Percentiles rank a stretch among this genome's conserved stretches.
Evolutionary conservation across 345 rosid species (phyloP).

Genomic region (Aquilaria sinensis): DNA sequence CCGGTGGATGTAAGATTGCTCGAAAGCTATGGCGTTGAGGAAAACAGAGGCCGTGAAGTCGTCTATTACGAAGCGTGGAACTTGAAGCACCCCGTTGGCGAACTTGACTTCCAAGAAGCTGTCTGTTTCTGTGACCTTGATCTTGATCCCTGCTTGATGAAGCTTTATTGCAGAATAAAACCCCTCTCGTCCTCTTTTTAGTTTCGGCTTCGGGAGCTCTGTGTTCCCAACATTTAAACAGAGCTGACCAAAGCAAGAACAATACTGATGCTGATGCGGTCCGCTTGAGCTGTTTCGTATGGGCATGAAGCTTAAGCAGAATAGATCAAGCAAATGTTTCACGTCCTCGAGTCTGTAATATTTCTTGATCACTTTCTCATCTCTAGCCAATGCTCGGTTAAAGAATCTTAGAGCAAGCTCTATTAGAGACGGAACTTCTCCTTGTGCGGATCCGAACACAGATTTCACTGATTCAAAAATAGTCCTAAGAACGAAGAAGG

Average conservation of each 20-base stretch:
- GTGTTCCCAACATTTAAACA: not conserved
- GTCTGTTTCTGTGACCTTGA: constrained; percentile 22
- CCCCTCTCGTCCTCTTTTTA: not conserved
- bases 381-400: constrained; percentile 27
- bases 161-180: constrained; percentile 38
- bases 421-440: constrained; percentile 15
- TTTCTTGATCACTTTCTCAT: constrained; percentile 17
- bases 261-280: not conserved
- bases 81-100: constrained; percentile 35
- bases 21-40: constrained; percentile 68
- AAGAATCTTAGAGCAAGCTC: constrained; percentile 41
- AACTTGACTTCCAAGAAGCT: constrained; percentile 43
- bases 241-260: not conserved
- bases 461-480: constrained; percentile 21
- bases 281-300: not conserved
- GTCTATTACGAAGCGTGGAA: constrained; percentile 38
- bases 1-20: constrained; percentile 57
- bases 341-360: constrained; percentile 15
- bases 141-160: constrained; percentile 34
- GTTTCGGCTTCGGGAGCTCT: not conserved
- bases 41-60: constrained; percentile 69
- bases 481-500: constrained; percentile 37
- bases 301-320: constrained; percentile 36
- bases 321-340: constrained; percentile 47
- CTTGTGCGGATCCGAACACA: constrained; percentile 1